Evolutionary conservation across 1,284 basidiomycete genomes (phyloP), one percentile per base, ranked within the genome.

Genomic region (Tausonia pullulans): DNA sequence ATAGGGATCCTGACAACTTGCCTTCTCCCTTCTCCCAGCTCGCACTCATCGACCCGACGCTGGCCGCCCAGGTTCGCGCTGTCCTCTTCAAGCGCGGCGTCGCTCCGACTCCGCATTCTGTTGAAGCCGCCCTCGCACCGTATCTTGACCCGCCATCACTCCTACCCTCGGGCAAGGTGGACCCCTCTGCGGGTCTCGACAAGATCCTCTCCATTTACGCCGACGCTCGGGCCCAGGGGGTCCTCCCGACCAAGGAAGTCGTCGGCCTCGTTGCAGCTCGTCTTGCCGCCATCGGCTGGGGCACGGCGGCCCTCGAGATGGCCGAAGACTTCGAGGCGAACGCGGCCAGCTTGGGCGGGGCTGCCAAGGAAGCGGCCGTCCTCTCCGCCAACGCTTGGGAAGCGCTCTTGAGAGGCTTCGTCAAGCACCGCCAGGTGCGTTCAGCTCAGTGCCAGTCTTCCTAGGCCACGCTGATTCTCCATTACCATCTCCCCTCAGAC

Each of bases 281-380:
- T 3, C 45, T 64, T 2, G 52, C 60, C 16, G 46, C 56, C 0
- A 53, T 64, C 13, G 63, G 63, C 3, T 64, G 63, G 63, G 53
- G 51, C 27, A 60, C 52, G 40, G 63, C 58, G 4, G 63, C 63
- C n/a, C 58, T 64, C 44, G 63, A 64, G 5, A 64, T 64, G 63
- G 57, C 50, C 2, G 39, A 45, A 7, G 63, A 64, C 52, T 64
- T 48, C 16, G 63, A 60, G 13, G 51, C 27, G 27, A 27, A 27
- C 27, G 27, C 27, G 27, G 27, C 27, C 27, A 27, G 27, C 27
- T 27, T 27, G 27, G 27, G 27, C 27, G 27, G 27, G 27, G 27
- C 27, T 27, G 27, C 27, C 27, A 27, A 27, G 27, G 27, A 27
- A 27, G 27, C 27, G 27, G 27, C 27, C 27, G 27, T 49, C 5